Base-by-base conservation (phyloP, 2,329 filamentous ascomycete species). In the Calonectria ilicicola region DNA sequence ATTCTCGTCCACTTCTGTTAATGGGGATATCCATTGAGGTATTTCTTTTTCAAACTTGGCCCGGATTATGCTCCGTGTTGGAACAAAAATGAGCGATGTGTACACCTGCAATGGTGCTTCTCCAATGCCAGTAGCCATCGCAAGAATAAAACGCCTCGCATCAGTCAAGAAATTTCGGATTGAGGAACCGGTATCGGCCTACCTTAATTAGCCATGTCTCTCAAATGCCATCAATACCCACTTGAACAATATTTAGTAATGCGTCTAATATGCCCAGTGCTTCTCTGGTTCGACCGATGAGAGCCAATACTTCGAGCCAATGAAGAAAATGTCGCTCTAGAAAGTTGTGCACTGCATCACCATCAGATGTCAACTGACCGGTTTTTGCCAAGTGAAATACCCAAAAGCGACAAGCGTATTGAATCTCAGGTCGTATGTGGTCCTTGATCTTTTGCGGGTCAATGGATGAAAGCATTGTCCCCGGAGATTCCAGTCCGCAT, bases 31-130 rank as follows among this genome's bases (percentile, higher is more conserved):
- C 67, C 67, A 70, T 5, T 21, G 0, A 35, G 47, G 67, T 19
- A 65, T 53, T 14, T 38, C 12, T 19, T 42, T 17, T 9, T 23
- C 29, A 6, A 29, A 58, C 4, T 2, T 6, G 29, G 21, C 7
- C 12, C 46, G 32, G 2, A 70, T 15, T 6, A 17, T 9, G 38
- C 47, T 70, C 15, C 27, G 46, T 7, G 12, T 44, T 15, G 67
- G 67, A 5, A 29, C 27, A 21, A 70, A 65, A 2, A 19, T 26
- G 17, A 70, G 67, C 4, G 64, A 63, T 19, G 53, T 58, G 46
- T 71, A 71, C 14, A 71, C 35, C 29, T 72, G 69, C 44, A 72
- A 44, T 40, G 69, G 64, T 1, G 38, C 3, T 35, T 35, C 32
- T 35, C 2, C 32, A 4, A 35, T 35, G 9, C 32, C 8, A 14